Conservation (phyloP, 768 basidiomycete species). For the Agrocybe pediades region DNA sequence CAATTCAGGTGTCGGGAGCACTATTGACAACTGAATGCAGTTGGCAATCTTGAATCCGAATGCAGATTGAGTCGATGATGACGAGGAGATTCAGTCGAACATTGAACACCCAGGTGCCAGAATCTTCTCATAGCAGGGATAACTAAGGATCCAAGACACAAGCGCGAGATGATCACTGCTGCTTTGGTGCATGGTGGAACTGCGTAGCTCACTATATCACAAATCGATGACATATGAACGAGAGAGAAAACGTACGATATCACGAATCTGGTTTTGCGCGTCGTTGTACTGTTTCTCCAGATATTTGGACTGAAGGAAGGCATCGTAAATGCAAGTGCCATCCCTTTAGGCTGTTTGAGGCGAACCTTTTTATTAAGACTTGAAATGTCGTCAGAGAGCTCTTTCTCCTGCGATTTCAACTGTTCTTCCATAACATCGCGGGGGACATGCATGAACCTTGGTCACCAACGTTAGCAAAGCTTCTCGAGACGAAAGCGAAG, state of each 20-base stretch:
- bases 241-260: slow-evolving; percentile 60
- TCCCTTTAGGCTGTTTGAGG: neutral
- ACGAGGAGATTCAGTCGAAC: no score
- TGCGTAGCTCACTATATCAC: slow-evolving; percentile 22
- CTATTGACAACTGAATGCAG: no score
- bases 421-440: slow-evolving; percentile 77
- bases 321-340: neutral
- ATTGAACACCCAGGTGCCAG: no score
- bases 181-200: slow-evolving; percentile 58
- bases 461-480: neutral
- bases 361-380: slow-evolving; percentile 84
- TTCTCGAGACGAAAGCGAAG: slow-evolving; percentile 3
- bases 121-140: no score
- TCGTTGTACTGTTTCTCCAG: slow-evolving; percentile 94
- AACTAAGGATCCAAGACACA: neutral
- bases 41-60: no score
- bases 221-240: neutral
- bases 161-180: slow-evolving; percentile 23
- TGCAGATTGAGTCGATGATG: no score
- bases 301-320: slow-evolving; percentile 68
- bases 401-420: slow-evolving; percentile 77
- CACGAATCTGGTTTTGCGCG: slow-evolving; percentile 82
- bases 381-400: slow-evolving; percentile 79
- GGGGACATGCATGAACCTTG: slow-evolving; percentile 90
- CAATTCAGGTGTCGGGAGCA: no score